Percentiles rank a stretch among this genome's conserved stretches.
phyloP scores from a whole-genome alignment of 108 stramenopile genomes.

The Nitzschia sp. region DNA sequence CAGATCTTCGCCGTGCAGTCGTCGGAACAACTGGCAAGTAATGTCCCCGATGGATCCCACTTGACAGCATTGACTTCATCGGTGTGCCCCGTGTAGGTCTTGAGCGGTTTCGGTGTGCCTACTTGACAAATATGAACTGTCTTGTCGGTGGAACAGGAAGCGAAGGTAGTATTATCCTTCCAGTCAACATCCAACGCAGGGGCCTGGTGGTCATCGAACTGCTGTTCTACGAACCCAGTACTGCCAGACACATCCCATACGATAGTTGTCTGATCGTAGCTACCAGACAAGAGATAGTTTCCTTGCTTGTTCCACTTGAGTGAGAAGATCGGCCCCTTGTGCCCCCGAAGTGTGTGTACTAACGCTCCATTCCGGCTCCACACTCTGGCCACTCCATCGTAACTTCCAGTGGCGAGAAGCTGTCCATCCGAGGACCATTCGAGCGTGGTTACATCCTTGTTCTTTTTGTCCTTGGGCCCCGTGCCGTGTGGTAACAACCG shows the following conservation, averaged over 20 bases:
- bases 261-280: constrained; percentile 94
- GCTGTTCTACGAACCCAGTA: constrained; percentile 80
- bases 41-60: constrained; percentile 91
- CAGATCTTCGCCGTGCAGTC: constrained; percentile 97
- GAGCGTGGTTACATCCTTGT: constrained; percentile 95
- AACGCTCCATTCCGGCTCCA: constrained; percentile 86
- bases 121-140: constrained; percentile 90
- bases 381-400: constrained; percentile 94
- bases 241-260: constrained; percentile 90
- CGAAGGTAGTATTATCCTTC: constrained; percentile 93
- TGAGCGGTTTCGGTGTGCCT: constrained; percentile 53
- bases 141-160: constrained; percentile 95
- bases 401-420: constrained; percentile 91
- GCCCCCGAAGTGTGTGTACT: constrained; percentile 82
- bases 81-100: constrained; percentile 75
- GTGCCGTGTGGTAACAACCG: constrained; percentile 84
- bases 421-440: constrained; percentile 95
- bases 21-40: constrained; percentile 94
- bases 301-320: constrained; percentile 95
- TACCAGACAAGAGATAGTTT: constrained; percentile 88
- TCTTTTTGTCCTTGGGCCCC: constrained; percentile 81
- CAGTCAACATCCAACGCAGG: constrained; percentile 95
- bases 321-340: constrained; percentile 94
- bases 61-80: constrained; percentile 98
- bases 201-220: constrained; percentile 87